These are phyloP conservation scores for Anisodus tanguticus DNA, from an alignment of 257 asterid species.

Conservation along the genomic window DNA sequence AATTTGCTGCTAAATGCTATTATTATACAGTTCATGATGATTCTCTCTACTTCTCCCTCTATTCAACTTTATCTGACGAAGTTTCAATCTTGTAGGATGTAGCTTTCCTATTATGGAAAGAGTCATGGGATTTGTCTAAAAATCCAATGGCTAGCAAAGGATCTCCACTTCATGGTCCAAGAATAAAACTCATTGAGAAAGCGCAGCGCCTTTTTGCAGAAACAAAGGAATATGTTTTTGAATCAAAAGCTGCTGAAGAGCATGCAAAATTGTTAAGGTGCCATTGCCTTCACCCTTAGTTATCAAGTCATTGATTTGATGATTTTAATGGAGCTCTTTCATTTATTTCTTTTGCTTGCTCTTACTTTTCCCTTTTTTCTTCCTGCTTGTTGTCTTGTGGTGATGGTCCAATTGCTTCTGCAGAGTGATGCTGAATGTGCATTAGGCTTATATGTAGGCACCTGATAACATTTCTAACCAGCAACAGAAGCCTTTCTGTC, in stretches of 20 bases:
- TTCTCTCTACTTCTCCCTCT: conserved; percentile 23
- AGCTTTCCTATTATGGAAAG: conserved; percentile 82
- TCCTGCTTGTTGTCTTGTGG: conserved; percentile 21
- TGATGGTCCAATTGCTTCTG: neutral
- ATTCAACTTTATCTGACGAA: conserved; percentile 28
- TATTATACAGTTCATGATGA: neutral
- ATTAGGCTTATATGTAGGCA: neutral
- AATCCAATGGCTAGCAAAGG: conserved; percentile 88
- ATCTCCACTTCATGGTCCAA: conserved; percentile 77
- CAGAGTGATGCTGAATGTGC: neutral
- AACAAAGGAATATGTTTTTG: conserved; percentile 81
- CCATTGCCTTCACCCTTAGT: neutral
- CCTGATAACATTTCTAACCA: neutral
- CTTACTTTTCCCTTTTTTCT: neutral
- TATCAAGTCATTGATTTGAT: neutral
- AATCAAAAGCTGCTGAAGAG: conserved; percentile 98
- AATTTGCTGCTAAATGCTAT: neutral
- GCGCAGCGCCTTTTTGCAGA: conserved; percentile 76
- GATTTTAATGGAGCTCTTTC: neutral
- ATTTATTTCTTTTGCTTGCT: conserved; percentile 16
- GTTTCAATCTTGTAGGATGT: conserved; percentile 65
- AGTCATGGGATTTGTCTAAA: conserved; percentile 88
- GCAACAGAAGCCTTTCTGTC: neutral
- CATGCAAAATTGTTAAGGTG: conserved; percentile 94
- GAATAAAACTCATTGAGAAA: conserved; percentile 77